Conservation (phyloP, 495 filamentous ascomycete species). For the Talaromyces liani region DNA sequence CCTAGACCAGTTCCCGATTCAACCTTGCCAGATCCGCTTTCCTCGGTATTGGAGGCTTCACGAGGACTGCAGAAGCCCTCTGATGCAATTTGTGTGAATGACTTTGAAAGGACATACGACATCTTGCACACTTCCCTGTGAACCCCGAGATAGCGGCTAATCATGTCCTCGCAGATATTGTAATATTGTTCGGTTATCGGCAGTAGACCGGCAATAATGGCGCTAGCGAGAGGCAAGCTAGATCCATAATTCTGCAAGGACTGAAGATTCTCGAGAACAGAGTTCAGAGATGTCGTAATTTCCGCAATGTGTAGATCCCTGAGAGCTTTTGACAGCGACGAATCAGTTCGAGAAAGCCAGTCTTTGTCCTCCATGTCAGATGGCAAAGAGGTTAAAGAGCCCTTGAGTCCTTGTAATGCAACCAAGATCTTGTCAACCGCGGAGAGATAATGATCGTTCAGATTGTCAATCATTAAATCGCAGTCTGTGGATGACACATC, state of each 20-base stretch:
- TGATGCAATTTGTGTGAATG: slow-evolving; percentile 64
- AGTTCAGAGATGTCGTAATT: slow-evolving; percentile 44
- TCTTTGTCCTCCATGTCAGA: slow-evolving; percentile 47
- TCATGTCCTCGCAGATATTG: slow-evolving; percentile 44
- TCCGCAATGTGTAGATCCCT: slow-evolving; percentile 50
- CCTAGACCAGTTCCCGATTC: slow-evolving; percentile 96
- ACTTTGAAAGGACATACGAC: slow-evolving; percentile 62
- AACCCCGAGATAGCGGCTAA: slow-evolving; percentile 45
- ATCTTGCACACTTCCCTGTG: slow-evolving; percentile 67
- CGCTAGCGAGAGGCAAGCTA: slow-evolving; percentile 40
- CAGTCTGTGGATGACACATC: neutral
- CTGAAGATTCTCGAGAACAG: slow-evolving; percentile 42
- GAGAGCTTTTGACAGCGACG: slow-evolving; percentile 45
- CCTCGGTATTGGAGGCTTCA: slow-evolving; percentile 59
- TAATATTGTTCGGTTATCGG: slow-evolving; percentile 73
- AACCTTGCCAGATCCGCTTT: slow-evolving; percentile 62
- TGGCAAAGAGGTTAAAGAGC: slow-evolving; percentile 34
- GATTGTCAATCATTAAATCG: slow-evolving; percentile 23
- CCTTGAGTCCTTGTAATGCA: slow-evolving; percentile 63
- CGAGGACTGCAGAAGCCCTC: slow-evolving; percentile 88
- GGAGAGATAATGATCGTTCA: slow-evolving; percentile 52
- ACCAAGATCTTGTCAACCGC: slow-evolving; percentile 62
- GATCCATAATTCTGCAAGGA: slow-evolving; percentile 32
- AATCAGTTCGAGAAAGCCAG: slow-evolving; percentile 58
- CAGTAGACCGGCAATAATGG: slow-evolving; percentile 56